These are phyloP conservation scores for Microdochium nivale DNA, from an alignment of 2,329 filamentous ascomycete genomes.

Conservation along the genomic window DNA sequence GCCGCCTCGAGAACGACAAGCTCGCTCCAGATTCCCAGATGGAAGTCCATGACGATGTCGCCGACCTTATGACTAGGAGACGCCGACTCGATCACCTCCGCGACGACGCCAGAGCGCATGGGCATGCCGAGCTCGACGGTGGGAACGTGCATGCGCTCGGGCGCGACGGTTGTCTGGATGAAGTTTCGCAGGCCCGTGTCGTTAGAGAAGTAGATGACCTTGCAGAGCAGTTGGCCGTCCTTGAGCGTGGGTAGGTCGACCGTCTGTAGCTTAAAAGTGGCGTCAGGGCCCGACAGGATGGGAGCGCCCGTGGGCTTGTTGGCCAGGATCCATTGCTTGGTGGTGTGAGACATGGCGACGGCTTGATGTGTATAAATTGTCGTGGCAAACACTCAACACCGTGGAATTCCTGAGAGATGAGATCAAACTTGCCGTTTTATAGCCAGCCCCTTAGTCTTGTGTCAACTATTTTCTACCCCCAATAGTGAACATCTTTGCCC, in stretches of 20 bases:
- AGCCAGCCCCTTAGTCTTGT: too few relatives aligned
- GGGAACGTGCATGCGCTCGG: conserved; percentile 50
- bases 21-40: conserved; percentile 56
- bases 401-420: too few relatives aligned
- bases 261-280: conserved; percentile 18
- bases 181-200: conserved; percentile 19
- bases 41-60: conserved; percentile 40
- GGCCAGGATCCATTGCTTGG: conserved; percentile 19
- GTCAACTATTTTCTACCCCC: too few relatives aligned
- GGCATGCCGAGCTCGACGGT: conserved; percentile 59
- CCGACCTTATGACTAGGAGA: conserved; percentile 45
- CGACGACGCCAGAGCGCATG: conserved; percentile 58
- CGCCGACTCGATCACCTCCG: conserved; percentile 53
- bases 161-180: conserved; percentile 14
- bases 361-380: neutral
- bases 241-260: conserved; percentile 11
- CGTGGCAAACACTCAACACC: too few relatives aligned
- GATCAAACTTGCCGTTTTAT: neutral
- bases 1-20: conserved; percentile 47
- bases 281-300: conserved; percentile 14
- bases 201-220: conserved; percentile 18
- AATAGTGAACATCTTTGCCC: too few relatives aligned
- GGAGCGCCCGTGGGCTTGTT: conserved; percentile 14
- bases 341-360: conserved; percentile 7
- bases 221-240: conserved; percentile 14